phyloP scores from a whole-genome alignment of 352 stramenopile species.

The Phytophthora constricta region DNA sequence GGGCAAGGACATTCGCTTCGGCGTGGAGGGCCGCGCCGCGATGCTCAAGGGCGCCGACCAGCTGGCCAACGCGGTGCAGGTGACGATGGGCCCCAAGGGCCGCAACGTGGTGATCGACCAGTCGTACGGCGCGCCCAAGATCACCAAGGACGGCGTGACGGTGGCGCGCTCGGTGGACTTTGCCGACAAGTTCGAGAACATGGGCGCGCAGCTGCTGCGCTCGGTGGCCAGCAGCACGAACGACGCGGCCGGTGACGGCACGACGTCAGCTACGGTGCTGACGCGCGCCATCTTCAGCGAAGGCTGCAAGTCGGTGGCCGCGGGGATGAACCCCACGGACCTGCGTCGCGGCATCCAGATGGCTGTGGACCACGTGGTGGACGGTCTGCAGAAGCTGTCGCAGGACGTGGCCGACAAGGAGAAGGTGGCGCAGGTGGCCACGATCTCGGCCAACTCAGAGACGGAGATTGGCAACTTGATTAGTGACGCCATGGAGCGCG shows the following conservation, averaged over 20 bases:
- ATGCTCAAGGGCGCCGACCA: conserved; percentile 99
- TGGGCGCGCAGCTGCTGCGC: conserved; percentile 70
- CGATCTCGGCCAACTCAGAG: conserved; percentile 99
- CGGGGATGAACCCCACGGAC: conserved; percentile 99
- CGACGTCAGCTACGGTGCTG: conserved; percentile 99
- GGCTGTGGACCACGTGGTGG: conserved; percentile 96
- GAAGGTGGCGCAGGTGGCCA: conserved; percentile 99
- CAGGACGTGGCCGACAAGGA: conserved; percentile 98
- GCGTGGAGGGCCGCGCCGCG: conserved; percentile 95
- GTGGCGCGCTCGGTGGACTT: conserved; percentile 83
- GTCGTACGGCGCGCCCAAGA: conserved; percentile 84
- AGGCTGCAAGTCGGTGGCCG: conserved; percentile 98
- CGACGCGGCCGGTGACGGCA: conserved; percentile 99
- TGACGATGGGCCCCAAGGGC: conserved; percentile 99
- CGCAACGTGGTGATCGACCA: conserved; percentile 99
- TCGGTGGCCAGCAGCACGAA: conserved; percentile 98
- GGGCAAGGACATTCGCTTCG: conserved; percentile 99
- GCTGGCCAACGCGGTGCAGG: conserved; percentile 99
- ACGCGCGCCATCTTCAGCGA: conserved; percentile 99
- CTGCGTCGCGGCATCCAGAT: conserved; percentile 97
- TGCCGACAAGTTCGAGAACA: conserved; percentile 85
- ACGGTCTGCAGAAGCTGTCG: conserved; percentile 95
- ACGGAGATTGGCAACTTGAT: conserved; percentile 98
- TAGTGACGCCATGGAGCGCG: conserved; percentile 99
- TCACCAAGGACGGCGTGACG: conserved; percentile 85